Base-by-base conservation (phyloP, 331 rosid genomes). In the Quercus phellos region DNA sequence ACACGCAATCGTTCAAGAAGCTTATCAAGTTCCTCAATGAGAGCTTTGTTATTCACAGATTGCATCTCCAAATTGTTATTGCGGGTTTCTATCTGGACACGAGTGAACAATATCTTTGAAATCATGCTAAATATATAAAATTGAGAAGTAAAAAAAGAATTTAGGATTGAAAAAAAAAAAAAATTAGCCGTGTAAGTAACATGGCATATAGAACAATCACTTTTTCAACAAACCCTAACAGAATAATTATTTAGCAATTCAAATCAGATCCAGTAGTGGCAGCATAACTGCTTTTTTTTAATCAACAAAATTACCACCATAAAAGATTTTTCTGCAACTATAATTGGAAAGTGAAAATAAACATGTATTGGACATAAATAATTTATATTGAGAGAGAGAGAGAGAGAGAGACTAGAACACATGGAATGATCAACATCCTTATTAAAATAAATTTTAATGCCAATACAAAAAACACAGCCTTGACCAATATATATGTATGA, bases 21-120 rank as follows among this genome's bases (percentile, higher is more conserved):
- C 88, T 90, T 91, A 80, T 94, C 98, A 16, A 94, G 93, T 82
- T 92, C 96, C 79, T 72, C 92, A 66, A 94, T 88, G 78, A 94
- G 98, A 77, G 91, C 73, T 88, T 66, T 87, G 77, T 88, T 91
- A 78, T 94, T 94, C 78, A 92, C 93, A 70, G 94, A 90, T 85
- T 94, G 98, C 90, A 81, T 91, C 85, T 92, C 98, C 90, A 94
- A 81, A 84, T 91, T 94, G 90, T 94, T 94, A 79, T 95, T 95
- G 79, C 97, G 97, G 22, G 70, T 90, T 87, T 95, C 99, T 76
- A 95, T 95, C 99, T 95, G 92, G 60, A 74, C 76, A 85, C 19
- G 68, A 68, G 51, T 66, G 3, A 34, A 80, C 58, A 72, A 74
- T 51, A 42, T 74, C 64, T 29, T 5, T 7, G 0, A 30, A 66